These are phyloP conservation scores for Aspergillus fijiensis DNA, from an alignment of 2,329 filamentous ascomycete genomes.

Conservation along the genomic window DNA sequence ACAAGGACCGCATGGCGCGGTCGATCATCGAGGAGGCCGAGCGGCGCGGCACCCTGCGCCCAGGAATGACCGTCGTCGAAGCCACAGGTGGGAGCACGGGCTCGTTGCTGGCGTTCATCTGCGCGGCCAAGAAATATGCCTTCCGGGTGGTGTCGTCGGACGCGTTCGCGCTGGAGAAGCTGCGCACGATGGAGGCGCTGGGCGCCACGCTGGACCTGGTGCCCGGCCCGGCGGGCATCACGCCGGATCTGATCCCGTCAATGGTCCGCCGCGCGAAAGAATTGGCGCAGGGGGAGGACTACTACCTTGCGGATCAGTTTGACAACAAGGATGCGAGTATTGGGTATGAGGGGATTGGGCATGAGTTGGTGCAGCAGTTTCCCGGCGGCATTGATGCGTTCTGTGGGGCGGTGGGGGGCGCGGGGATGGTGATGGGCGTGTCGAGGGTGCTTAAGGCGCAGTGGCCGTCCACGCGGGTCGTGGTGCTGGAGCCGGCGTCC, in stretches of 20 bases:
- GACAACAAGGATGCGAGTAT: constrained; percentile 12
- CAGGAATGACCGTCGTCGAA: constrained; percentile 88
- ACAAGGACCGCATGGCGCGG: constrained; percentile 85
- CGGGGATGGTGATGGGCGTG: constrained; percentile 18
- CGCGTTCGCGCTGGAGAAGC: constrained; percentile 13
- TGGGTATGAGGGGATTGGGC: constrained; percentile 13
- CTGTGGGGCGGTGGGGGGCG: constrained; percentile 14
- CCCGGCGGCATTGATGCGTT: constrained; percentile 17
- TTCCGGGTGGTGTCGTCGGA: constrained; percentile 15
- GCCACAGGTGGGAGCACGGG: constrained; percentile 84
- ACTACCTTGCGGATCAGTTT: constrained; percentile 16
- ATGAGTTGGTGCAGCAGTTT: constrained; percentile 15
- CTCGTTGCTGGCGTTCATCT: constrained; percentile 18
- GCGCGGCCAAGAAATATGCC: constrained; percentile 13
- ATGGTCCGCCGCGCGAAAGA: constrained; percentile 12
- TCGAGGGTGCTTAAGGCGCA: constrained; percentile 10
- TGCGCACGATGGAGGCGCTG: constrained; percentile 12
- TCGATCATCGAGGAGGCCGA: constrained; percentile 93
- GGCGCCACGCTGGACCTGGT: constrained; percentile 16
- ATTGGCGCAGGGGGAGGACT: not conserved
- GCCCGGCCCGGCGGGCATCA: constrained; percentile 9
- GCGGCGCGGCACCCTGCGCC: constrained; percentile 80
- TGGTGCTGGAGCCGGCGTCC: constrained; percentile 17
- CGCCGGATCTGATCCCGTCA: constrained; percentile 8
- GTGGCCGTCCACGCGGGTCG: not conserved